Conservation (phyloP, 805 yeast genomes). For the Debaryomyces castellii region DNA sequence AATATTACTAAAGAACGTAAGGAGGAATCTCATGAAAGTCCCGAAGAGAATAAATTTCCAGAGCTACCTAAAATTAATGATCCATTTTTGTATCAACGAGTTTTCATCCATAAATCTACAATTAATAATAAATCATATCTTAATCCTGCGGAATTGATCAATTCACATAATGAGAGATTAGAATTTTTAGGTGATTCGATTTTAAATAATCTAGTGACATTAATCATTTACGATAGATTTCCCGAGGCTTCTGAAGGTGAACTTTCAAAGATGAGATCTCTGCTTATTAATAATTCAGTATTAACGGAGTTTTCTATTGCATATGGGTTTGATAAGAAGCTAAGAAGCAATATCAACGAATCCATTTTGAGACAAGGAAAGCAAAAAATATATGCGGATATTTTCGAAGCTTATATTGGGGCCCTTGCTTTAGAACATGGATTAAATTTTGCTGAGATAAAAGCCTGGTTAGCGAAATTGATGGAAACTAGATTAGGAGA, state of each 20-base stretch:
- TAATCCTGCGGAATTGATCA: slow-evolving; percentile 55
- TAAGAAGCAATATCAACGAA: slow-evolving; percentile 52
- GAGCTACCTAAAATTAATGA: slow-evolving; percentile 65
- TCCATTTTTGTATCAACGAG: slow-evolving; percentile 60
- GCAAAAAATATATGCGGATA: slow-evolving; percentile 79
- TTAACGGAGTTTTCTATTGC: slow-evolving; percentile 66
- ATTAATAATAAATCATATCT: slow-evolving; percentile 58
- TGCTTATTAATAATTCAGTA: slow-evolving; percentile 69
- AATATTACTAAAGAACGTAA: background rate
- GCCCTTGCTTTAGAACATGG: slow-evolving; percentile 66
- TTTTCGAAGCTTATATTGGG: slow-evolving; percentile 92
- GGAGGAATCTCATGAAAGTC: background rate
- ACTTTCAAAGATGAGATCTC: slow-evolving; percentile 66
- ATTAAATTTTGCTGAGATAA: slow-evolving; percentile 46
- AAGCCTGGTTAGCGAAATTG: slow-evolving; percentile 55
- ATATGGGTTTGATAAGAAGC: slow-evolving; percentile 63
- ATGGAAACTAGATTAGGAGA: slow-evolving; percentile 45
- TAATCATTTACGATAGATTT: slow-evolving; percentile 61
- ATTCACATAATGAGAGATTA: slow-evolving; percentile 77
- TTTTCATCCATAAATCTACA: slow-evolving; percentile 78
- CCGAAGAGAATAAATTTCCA: slow-evolving; percentile 40
- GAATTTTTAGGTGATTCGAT: slow-evolving; percentile 92
- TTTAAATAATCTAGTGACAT: slow-evolving; percentile 68
- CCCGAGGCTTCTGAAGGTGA: slow-evolving; percentile 81
- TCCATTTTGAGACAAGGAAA: slow-evolving; percentile 48